Evolutionary conservation across 2,329 filamentous ascomycete species (phyloP).

Genomic region (Colletotrichum sp.): DNA sequence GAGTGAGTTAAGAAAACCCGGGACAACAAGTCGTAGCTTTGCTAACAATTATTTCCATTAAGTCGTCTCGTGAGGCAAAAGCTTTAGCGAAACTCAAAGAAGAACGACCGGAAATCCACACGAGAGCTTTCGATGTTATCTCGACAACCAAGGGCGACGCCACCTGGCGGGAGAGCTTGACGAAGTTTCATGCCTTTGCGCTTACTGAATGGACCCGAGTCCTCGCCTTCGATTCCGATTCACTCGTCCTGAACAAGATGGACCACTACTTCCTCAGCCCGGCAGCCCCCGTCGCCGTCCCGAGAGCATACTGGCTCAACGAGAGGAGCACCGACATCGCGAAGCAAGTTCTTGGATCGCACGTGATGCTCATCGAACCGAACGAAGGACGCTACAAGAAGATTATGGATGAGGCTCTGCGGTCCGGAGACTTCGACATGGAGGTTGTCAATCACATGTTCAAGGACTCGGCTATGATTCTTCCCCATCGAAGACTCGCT

Average conservation of each 20-base stretch:
- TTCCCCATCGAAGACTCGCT: constrained; percentile 68
- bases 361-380: constrained; percentile 63
- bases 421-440: constrained; percentile 63
- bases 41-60: not conserved
- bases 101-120: not conserved
- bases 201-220: constrained; percentile 61
- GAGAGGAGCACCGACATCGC: constrained; percentile 33
- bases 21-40: not conserved
- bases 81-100: not conserved
- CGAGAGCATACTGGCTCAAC: constrained; percentile 71
- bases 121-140: not conserved
- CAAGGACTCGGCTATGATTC: constrained; percentile 58
- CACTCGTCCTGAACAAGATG: constrained; percentile 65
- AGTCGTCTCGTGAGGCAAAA: not conserved
- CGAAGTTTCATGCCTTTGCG: constrained; percentile 75
- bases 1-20: not conserved
- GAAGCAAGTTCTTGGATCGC: constrained; percentile 50
- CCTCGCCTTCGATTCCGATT: constrained; percentile 64
- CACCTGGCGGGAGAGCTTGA: constrained; percentile 68
- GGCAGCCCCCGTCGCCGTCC: constrained; percentile 65
- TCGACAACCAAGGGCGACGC: constrained; percentile 23
- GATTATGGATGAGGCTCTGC: constrained; percentile 43
- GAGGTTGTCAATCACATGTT: constrained; percentile 70
- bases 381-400: constrained; percentile 29
- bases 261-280: constrained; percentile 76